Conservation (phyloP, 1,284 basidiomycete species). For the Takashimella tepidaria region DNA sequence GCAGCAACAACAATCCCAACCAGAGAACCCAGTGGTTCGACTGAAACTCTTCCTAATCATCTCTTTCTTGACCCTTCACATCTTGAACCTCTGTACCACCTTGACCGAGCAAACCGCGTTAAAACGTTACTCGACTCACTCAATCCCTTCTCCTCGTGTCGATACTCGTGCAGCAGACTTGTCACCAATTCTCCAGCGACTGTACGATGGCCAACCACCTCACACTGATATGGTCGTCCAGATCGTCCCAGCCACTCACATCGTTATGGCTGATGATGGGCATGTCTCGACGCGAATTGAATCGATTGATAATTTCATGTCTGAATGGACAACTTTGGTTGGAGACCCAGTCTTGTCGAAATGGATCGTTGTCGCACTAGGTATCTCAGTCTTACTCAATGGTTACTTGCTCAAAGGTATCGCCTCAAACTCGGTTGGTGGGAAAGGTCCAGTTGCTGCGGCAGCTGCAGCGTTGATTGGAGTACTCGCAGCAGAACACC, state of each 20-base stretch:
- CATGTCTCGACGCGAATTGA: constrained; percentile 42
- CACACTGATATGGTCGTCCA: constrained; percentile 61
- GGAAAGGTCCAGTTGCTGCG: constrained; percentile 48
- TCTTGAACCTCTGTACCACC: constrained; percentile 89
- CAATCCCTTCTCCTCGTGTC: constrained; percentile 31
- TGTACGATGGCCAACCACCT: constrained; percentile 52
- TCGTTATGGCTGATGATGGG: constrained; percentile 49
- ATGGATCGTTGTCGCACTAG: constrained; percentile 88
- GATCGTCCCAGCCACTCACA: constrained; percentile 61
- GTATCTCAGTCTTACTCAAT: constrained; percentile 83
- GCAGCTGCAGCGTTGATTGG: constrained; percentile 50
- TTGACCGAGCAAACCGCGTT: constrained; percentile 69
- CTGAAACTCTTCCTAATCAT: constrained; percentile 87
- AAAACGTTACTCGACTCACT: constrained; percentile 53
- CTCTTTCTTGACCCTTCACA: constrained; percentile 80
- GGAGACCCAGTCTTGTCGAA: constrained; percentile 93
- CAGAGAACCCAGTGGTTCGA: constrained; percentile 73
- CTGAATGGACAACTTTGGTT: constrained; percentile 87
- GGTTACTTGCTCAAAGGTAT: constrained; percentile 83
- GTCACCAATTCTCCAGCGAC: constrained; percentile 56
- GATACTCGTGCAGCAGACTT: constrained; percentile 54
- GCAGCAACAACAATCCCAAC: constrained; percentile 11
- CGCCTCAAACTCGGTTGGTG: constrained; percentile 49
- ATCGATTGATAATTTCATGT: constrained; percentile 79
- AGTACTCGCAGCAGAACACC: constrained; percentile 27